These are phyloP conservation scores for Phylloporus arenicola DNA, from an alignment of 768 basidiomycete genomes.

Conservation along the genomic window DNA sequence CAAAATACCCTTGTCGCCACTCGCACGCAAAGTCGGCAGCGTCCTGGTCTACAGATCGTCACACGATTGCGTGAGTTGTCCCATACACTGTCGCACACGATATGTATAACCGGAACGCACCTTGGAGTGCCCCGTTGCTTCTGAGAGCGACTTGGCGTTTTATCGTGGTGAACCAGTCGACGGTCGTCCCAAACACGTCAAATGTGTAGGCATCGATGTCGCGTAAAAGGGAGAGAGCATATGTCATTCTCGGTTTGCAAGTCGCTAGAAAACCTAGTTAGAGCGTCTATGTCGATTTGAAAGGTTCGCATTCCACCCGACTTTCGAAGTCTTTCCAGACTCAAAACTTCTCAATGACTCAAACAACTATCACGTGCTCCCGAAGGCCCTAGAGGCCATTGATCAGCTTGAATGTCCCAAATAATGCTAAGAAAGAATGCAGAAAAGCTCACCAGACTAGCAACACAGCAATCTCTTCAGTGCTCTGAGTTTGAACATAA, in stretches of 20 bases:
- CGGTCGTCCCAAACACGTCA: slow-evolving; percentile 48
- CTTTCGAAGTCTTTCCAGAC: no score
- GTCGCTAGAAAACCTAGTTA: no score
- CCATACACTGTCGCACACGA: neutral
- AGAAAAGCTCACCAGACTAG: no score
- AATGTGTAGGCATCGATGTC: slow-evolving; percentile 42
- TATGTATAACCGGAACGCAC: slow-evolving; percentile 4
- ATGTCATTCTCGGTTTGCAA: neutral
- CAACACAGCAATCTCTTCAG: no score
- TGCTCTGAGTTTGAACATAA: no score
- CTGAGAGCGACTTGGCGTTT: slow-evolving; percentile 13
- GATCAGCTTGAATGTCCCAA: no score
- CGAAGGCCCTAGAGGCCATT: no score
- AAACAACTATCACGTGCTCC: no score
- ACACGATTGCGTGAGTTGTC: neutral
- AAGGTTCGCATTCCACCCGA: no score
- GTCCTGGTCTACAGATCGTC: slow-evolving; percentile 13
- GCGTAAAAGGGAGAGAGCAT: neutral
- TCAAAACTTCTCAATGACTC: no score
- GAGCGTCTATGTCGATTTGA: no score
- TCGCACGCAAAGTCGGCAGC: slow-evolving; percentile 43
- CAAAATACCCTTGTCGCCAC: slow-evolving; percentile 50
- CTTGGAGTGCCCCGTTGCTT: slow-evolving; percentile 11
- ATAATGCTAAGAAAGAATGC: no score
- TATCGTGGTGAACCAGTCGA: slow-evolving; percentile 36